Conservation (phyloP, 768 basidiomycete species). For the Auriscalpium vulgare region DNA sequence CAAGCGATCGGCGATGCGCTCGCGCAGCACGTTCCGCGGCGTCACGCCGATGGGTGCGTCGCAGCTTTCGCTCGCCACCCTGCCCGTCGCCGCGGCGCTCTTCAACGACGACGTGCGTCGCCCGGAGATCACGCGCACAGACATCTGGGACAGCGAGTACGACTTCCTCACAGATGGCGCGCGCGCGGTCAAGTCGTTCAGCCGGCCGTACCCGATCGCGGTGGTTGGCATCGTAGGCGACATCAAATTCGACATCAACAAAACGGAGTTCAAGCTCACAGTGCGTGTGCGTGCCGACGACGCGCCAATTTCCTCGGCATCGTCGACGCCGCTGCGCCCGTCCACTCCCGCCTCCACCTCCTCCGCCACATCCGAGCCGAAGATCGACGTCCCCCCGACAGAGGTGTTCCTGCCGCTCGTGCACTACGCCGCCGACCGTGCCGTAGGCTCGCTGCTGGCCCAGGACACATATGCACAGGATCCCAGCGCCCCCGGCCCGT, state of each 20-base stretch:
- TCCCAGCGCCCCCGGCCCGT: slow-evolving; percentile 6
- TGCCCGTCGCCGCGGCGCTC: slow-evolving; percentile 18
- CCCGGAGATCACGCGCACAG: slow-evolving; percentile 17
- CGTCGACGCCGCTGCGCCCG: slow-evolving; percentile 9
- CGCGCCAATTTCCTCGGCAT: slow-evolving; percentile 17
- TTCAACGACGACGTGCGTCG: slow-evolving; percentile 12
- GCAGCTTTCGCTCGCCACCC: slow-evolving; percentile 29
- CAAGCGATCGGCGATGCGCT: slow-evolving; percentile 5
- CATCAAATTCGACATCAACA: slow-evolving; percentile 69
- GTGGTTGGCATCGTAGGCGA: slow-evolving; percentile 60
- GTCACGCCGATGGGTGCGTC: slow-evolving; percentile 21
- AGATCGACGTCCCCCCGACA: slow-evolving; percentile 46
- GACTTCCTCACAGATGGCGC: slow-evolving; percentile 81
- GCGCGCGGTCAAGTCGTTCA: slow-evolving; percentile 77
- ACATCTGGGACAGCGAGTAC: slow-evolving; percentile 44
- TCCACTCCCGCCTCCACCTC: slow-evolving; percentile 11
- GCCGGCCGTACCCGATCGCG: slow-evolving; percentile 72
- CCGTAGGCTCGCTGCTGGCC: slow-evolving; percentile 15
- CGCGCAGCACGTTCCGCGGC: background rate
- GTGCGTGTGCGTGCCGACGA: slow-evolving; percentile 61
- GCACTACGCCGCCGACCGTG: slow-evolving; percentile 60
- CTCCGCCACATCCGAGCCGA: slow-evolving; percentile 16
- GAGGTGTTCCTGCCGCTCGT: slow-evolving; percentile 89
- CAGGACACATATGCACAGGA: background rate
- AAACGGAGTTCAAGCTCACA: slow-evolving; percentile 61